Base-by-base conservation (phyloP, 768 basidiomycete species). In the Phylloporus arenicola region DNA sequence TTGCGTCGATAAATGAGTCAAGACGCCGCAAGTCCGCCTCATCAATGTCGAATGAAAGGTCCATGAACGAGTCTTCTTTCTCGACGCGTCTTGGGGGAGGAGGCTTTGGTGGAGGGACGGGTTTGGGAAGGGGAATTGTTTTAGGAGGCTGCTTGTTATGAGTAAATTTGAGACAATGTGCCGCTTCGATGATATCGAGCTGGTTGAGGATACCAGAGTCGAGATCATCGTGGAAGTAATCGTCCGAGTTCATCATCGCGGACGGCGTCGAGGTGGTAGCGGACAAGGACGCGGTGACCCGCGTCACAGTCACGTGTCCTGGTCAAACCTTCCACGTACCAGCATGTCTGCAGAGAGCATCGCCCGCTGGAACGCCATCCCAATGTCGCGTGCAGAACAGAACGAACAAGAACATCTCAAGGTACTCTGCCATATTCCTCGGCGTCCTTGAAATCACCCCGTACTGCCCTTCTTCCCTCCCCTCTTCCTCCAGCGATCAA, bases 311-410 rank as follows among this genome's bases (percentile, higher is more conserved):
- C 47, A 48, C 47, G 47, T 48, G 47, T 6, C 1, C 14, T 19
- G 14, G 31, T 30, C 11, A 20, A 43, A 19, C 43, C n/a, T 30
- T 39, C 46, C 17, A 31, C 13, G 13, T 19, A 17, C 43, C 19
- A 30, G 8, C 29, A 88, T 88, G 87, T 86, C 86, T 24, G 75
- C 74, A 46, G 72, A 77, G 55, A 76, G 77, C 13, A 73, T 88
- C 55, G 81, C 83, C 27, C 75, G 83, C 39, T 88, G 86, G 86
- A 86, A 87, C 53, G 79, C 83, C 12, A 84, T 86, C 30, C 77
- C 84, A 53, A 75, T 73, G 69, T 54, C 60, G 25, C 68, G 72
- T 43, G 52, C 63, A 42, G 68, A 73, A 38, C 39, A 54, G 47
- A 43, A 39, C 58, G 68, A 51, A 31, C 58, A 58, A 53, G 60